A percentile compares a stretch with the other conserved stretches of the same genome.
phyloP scores from a whole-genome alignment of 306 rosid species.

The Casuarina equisetifolia region DNA sequence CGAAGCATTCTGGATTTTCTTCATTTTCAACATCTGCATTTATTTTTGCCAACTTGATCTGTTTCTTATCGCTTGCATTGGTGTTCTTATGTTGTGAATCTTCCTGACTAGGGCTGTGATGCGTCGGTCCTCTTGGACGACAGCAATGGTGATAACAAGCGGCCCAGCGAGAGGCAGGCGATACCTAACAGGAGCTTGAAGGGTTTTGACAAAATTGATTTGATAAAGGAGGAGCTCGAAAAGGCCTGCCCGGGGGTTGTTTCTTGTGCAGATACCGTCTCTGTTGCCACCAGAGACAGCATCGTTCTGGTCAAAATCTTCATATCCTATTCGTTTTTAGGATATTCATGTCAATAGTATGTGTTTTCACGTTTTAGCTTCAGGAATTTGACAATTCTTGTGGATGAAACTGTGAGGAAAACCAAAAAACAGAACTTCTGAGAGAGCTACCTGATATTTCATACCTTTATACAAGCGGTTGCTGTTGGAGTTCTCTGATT shows the following conservation, averaged over 20 bases:
- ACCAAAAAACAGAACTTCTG: not conserved
- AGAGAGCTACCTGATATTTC: not conserved
- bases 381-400: not conserved
- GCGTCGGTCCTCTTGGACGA: constrained; percentile 65
- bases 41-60: not conserved
- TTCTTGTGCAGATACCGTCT: constrained; percentile 53
- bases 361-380: not conserved
- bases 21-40: not conserved
- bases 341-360: not conserved
- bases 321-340: not conserved
- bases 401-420: not conserved
- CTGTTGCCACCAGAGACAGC: constrained; percentile 55
- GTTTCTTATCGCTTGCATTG: not conserved
- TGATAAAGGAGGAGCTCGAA: constrained; percentile 52
- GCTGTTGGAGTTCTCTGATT: constrained; percentile 2
- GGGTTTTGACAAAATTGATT: constrained; percentile 52
- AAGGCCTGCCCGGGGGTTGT: constrained; percentile 51
- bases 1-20: not conserved
- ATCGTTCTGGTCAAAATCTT: constrained; percentile 39
- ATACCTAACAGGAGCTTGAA: constrained; percentile 26
- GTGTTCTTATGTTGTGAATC: not conserved
- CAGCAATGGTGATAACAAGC: constrained; percentile 37
- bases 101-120: constrained; percentile 49
- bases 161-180: constrained; percentile 11
- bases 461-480: not conserved